These are phyloP conservation scores for Hyaloraphidium curvatum DNA, from an alignment of 192 early-diverging fungal species.

Conservation along the genomic window DNA sequence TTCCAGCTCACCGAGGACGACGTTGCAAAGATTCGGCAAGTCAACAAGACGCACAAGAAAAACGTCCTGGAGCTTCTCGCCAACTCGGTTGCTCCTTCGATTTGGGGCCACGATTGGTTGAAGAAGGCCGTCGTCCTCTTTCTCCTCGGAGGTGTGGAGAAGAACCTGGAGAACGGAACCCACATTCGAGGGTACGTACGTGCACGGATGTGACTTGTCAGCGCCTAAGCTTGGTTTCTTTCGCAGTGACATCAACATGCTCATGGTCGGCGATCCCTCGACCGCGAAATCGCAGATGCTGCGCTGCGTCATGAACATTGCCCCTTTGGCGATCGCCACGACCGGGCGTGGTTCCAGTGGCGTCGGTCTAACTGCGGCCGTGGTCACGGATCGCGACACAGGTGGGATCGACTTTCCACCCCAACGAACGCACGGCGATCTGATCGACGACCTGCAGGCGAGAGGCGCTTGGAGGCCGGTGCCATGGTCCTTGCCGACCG, in stretches of 20 bases:
- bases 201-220: not conserved
- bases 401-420: constrained; percentile 9
- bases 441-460: constrained; percentile 21
- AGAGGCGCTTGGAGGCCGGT: constrained; percentile 83
- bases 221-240: not conserved
- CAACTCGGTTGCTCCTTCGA: constrained; percentile 66
- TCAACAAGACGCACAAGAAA: constrained; percentile 33
- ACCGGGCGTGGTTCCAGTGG: constrained; percentile 93
- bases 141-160: constrained; percentile 78
- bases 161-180: constrained; percentile 71
- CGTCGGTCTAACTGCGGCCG: constrained; percentile 93
- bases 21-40: constrained; percentile 62
- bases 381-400: constrained; percentile 86
- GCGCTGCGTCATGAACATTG: constrained; percentile 83
- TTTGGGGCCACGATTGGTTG: constrained; percentile 42
- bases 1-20: constrained; percentile 62
- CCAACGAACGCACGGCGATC: not conserved
- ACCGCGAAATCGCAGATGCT: constrained; percentile 97
- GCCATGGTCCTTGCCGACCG: constrained; percentile 97
- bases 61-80: constrained; percentile 66
- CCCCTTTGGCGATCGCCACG: constrained; percentile 89
- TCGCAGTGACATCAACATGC: constrained; percentile 87
- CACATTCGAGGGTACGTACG: constrained; percentile 65
- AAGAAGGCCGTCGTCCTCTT: constrained; percentile 62
- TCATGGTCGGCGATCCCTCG: constrained; percentile 97